Base-by-base conservation (phyloP, 2,329 filamentous ascomycete genomes). In the Diaporthe sp. region DNA sequence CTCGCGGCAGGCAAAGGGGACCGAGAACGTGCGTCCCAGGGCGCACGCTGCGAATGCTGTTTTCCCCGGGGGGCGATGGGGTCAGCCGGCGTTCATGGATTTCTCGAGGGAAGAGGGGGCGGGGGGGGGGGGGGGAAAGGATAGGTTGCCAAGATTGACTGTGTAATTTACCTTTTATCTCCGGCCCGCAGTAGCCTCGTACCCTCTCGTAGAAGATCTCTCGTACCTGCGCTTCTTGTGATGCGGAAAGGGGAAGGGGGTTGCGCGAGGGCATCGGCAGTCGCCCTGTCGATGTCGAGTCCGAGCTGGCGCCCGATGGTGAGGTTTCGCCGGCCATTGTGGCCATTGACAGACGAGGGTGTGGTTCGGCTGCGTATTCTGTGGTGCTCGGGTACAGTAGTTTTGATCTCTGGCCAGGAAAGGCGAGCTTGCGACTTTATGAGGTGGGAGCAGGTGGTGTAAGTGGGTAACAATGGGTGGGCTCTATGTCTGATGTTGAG, bases 21-120 rank as follows among this genome's bases (percentile, higher is more conserved):
- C 94, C 73, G 93, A 95, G 79, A 98, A 91, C 8, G 96, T 98
- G 77, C 94, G 94, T 81, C 93, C 92, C 66, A 93, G 89, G 70
- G 96, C 96, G 88, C 97, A 99, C 78, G 93, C 92, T 73, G 97
- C 97, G 82, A 99, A 99, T 76, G 94, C 96, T 98, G 78, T 70
- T 58, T 47, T 12, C 12, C 22, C 5, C 47, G 22, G n/a, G 22
- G 59, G 2, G 2, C 19, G 30, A 51, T 15, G 8, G 17, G 22
- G 58, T 63, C 35, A 53, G 66, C 32, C 27, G 19, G 37, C 4
- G 37, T 19, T 22, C 22, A 25, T 19, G 44, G 5, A 9, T 53
- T 17, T 35, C 19, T 53, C 27, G 17, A 22, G 9, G 19, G 44
- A 2, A 22, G 15, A 15, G 12, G 2, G 30, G 39, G 27, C 2